A percentile compares a stretch with the other conserved stretches of the same genome.
Evolutionary conservation across 1,284 basidiomycete species (phyloP).

Genomic region (Ustilago vetiveriae): DNA sequence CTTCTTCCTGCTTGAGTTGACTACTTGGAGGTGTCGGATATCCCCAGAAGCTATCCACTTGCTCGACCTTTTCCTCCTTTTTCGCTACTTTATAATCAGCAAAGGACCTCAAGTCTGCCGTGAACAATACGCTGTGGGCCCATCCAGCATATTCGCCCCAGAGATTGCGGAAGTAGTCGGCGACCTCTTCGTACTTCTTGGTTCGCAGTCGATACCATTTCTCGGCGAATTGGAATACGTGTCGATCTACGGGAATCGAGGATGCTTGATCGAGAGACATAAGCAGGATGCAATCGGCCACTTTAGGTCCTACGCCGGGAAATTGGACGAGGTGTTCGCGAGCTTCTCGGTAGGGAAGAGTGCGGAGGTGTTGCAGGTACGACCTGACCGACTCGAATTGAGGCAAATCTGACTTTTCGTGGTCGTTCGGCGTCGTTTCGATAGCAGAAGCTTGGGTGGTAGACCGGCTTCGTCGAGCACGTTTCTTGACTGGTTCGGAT

Average conservation of each 20-base stretch:
- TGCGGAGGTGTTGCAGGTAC: constrained; percentile 75
- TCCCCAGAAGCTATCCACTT: constrained; percentile 14
- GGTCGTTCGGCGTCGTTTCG: background rate
- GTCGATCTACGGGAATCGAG: constrained; percentile 64
- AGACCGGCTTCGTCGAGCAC: constrained; percentile 10
- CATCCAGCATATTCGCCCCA: constrained; percentile 66
- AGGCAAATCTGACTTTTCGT: background rate
- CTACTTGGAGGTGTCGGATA: constrained; percentile 18
- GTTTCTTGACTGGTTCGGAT: constrained; percentile 2
- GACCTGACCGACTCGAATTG: constrained; percentile 68
- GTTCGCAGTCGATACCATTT: constrained; percentile 61
- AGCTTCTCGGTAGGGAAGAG: constrained; percentile 72
- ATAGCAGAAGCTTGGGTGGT: background rate
- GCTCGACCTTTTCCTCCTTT: constrained; percentile 37
- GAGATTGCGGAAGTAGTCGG: constrained; percentile 54
- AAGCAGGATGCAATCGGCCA: constrained; percentile 78
- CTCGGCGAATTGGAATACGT: constrained; percentile 65
- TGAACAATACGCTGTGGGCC: constrained; percentile 65
- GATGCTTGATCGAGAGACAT: constrained; percentile 86
- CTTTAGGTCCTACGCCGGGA: constrained; percentile 89
- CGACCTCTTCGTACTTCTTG: constrained; percentile 63
- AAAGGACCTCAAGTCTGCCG: constrained; percentile 60
- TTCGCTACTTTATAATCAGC: constrained; percentile 37
- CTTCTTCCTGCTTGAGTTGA: constrained; percentile 12
- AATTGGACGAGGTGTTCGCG: constrained; percentile 80